Evolutionary conservation across 2,329 filamentous ascomycete genomes (phyloP).

Genomic region (Monosporascus cannonballus): DNA sequence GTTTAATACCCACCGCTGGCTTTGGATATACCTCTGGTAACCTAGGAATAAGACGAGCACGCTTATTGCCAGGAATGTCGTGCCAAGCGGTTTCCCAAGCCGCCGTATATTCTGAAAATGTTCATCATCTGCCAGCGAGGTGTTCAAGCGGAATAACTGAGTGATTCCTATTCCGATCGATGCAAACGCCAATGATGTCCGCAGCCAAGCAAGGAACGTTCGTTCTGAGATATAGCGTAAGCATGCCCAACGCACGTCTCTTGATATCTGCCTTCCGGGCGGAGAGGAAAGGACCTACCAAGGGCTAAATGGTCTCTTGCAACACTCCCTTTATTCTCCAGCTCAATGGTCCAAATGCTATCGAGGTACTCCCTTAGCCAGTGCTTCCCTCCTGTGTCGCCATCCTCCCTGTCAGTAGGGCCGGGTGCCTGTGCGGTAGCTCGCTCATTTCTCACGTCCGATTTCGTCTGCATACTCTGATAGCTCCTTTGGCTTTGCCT

Average conservation of each 20-base stretch:
- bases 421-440: conserved; percentile 7
- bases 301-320: conserved; percentile 76
- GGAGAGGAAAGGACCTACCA: conserved; percentile 40
- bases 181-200: conserved; percentile 75
- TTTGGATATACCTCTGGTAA: conserved; percentile 72
- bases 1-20: conserved; percentile 71
- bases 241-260: neutral
- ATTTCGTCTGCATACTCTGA: conserved; percentile 28
- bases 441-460: conserved; percentile 16
- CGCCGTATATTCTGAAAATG: conserved; percentile 45
- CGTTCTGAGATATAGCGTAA: conserved; percentile 49
- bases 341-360: conserved; percentile 57
- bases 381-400: conserved; percentile 19
- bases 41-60: conserved; percentile 71
- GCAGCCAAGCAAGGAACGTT: conserved; percentile 80
- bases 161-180: conserved; percentile 79
- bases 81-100: conserved; percentile 68
- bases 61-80: conserved; percentile 69
- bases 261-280: too few relatives aligned
- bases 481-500: conserved; percentile 32
- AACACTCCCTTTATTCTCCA: conserved; percentile 82
- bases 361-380: conserved; percentile 48
- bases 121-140: conserved; percentile 41
- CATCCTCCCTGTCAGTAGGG: conserved; percentile 16
- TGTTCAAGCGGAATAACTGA: conserved; percentile 79